Evolutionary conservation across 2,329 filamentous ascomycete genomes (phyloP).

Genomic region (Verticillium albo-atrum): DNA sequence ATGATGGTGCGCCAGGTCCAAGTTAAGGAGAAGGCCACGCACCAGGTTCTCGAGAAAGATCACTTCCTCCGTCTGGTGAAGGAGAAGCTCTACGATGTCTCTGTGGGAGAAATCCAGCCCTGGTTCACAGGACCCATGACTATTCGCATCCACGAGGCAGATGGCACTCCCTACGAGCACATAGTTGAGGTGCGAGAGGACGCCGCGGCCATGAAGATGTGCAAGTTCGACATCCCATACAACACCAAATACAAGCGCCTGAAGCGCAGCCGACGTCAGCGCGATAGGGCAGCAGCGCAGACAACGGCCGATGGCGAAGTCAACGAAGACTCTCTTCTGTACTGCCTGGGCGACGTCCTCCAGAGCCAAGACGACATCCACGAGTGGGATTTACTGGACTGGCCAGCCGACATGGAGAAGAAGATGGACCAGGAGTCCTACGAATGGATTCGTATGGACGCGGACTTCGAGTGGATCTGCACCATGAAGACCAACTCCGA

Average conservation of each 20-base stretch:
- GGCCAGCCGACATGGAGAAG: conserved; percentile 82
- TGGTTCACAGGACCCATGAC: conserved; percentile 96
- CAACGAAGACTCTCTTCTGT: conserved; percentile 78
- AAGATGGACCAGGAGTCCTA: conserved; percentile 95
- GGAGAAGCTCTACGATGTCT: conserved; percentile 68
- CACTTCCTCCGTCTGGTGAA: conserved; percentile 83
- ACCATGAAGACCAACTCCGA: conserved; percentile 78
- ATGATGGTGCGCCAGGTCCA: conserved; percentile 81
- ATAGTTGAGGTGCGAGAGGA: conserved; percentile 93
- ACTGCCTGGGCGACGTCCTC: conserved; percentile 88
- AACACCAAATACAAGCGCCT: conserved; percentile 99
- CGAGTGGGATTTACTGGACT: conserved; percentile 83
- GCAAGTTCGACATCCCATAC: conserved; percentile 91
- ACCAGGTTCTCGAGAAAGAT: conserved; percentile 45
- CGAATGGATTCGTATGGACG: conserved; percentile 97
- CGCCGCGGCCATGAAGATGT: conserved; percentile 55
- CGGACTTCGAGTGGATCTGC: conserved; percentile 97
- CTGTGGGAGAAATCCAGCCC: conserved; percentile 65
- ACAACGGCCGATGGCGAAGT: conserved; percentile 46
- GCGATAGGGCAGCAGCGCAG: conserved; percentile 52
- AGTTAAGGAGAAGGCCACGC: conserved; percentile 38
- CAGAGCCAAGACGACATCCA: conserved; percentile 75
- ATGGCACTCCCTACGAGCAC: conserved; percentile 96
- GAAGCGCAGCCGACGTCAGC: conserved; percentile 62
- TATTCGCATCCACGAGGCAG: conserved; percentile 94